These are phyloP conservation scores for Linderina pennispora DNA, from an alignment of 192 early-diverging fungal species.

Conservation along the genomic window DNA sequence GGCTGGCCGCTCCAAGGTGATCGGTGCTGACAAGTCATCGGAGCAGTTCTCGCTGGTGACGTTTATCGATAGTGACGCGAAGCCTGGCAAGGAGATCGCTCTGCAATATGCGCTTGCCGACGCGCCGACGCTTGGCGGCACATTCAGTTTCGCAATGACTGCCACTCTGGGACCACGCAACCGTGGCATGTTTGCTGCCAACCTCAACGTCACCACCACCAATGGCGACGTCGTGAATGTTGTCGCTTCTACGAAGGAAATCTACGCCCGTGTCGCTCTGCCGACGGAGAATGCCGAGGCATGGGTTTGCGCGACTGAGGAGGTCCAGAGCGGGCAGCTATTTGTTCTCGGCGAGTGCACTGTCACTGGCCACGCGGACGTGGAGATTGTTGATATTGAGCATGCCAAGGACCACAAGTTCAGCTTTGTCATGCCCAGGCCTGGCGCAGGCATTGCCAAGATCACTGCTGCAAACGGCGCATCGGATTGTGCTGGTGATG, in stretches of 20 bases:
- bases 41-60: conserved; percentile 14
- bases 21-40: background rate
- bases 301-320: conserved; percentile 41
- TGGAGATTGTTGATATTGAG: conserved; percentile 34
- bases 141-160: conserved; percentile 39
- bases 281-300: conserved; percentile 9
- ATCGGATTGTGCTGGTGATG: conserved; percentile 20
- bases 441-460: conserved; percentile 16
- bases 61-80: conserved; percentile 22
- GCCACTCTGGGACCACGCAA: conserved; percentile 28
- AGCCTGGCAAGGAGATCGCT: conserved; percentile 15
- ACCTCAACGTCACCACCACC: conserved; percentile 18
- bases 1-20: background rate
- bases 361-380: conserved; percentile 37
- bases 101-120: conserved; percentile 35
- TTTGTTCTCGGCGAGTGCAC: conserved; percentile 30
- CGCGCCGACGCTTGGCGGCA: conserved; percentile 19
- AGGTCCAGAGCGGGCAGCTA: conserved; percentile 36
- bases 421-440: conserved; percentile 40
- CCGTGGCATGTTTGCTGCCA: conserved; percentile 43
- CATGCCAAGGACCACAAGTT: conserved; percentile 33
- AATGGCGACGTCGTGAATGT: conserved; percentile 7
- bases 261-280: conserved; percentile 32
- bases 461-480: conserved; percentile 3
- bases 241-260: conserved; percentile 34